A percentile compares a stretch with the other conserved stretches of the same genome.
Evolutionary conservation across 495 filamentous ascomycete genomes (phyloP).

Genomic region (Daldinia bambusicola): DNA sequence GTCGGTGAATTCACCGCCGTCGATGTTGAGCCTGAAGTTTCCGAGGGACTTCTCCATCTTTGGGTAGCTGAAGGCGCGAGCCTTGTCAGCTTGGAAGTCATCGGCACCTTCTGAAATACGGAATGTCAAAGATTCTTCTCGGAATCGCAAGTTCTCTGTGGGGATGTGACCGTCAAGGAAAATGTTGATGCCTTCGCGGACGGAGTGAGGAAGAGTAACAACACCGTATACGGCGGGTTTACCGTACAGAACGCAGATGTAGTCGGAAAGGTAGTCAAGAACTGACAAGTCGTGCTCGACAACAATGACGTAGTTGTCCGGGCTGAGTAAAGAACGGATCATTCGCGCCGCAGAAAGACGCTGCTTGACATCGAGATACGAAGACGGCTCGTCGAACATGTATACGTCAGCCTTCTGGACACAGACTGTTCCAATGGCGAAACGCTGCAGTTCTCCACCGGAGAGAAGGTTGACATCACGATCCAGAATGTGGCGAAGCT

Average conservation of each 20-base stretch:
- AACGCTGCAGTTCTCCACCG: slow-evolving; percentile 96
- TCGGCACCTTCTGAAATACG: slow-evolving; percentile 92
- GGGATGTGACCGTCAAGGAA: slow-evolving; percentile 98
- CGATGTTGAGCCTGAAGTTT: slow-evolving; percentile 83
- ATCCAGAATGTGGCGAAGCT: slow-evolving; percentile 85
- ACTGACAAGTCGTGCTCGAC: slow-evolving; percentile 99
- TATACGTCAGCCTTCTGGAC: slow-evolving; percentile 98
- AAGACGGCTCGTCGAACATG: slow-evolving; percentile 99
- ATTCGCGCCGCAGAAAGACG: slow-evolving; percentile 90
- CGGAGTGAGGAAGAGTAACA: slow-evolving; percentile 94
- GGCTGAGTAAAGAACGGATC: slow-evolving; percentile 86
- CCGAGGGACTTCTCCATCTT: slow-evolving; percentile 94
- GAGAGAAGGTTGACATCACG: slow-evolving; percentile 90
- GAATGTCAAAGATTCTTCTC: slow-evolving; percentile 96
- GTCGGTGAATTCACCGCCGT: slow-evolving; percentile 89
- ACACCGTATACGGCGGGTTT: slow-evolving; percentile 96
- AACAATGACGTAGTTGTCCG: slow-evolving; percentile 95
- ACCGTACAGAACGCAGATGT: slow-evolving; percentile 96
- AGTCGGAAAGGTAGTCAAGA: slow-evolving; percentile 97
- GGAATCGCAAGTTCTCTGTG: slow-evolving; percentile 98
- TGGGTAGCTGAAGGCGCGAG: slow-evolving; percentile 86
- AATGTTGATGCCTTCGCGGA: slow-evolving; percentile 99
- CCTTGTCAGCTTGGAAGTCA: slow-evolving; percentile 87
- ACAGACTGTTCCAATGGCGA: slow-evolving; percentile 94
- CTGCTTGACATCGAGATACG: slow-evolving; percentile 94